Evolutionary conservation across 192 early-diverging fungal genomes (phyloP), one percentile per base, ranked within the genome.

Genomic region (Coemansia sp.): DNA sequence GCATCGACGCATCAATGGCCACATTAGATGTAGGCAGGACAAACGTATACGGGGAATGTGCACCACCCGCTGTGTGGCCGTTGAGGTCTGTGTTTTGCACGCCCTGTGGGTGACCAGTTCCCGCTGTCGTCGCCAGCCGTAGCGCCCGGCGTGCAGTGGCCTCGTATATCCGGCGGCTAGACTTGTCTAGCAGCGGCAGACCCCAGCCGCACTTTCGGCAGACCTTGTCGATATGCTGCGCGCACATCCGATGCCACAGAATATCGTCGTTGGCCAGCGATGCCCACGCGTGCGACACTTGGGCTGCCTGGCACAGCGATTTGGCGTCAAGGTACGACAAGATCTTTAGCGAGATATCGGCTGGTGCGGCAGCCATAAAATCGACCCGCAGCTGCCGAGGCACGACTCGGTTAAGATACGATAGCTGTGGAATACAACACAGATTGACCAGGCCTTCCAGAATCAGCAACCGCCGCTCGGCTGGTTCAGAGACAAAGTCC

Each of bases 141-240:
- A 74, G 50, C n/a, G 72, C 59, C 36, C 75, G 58, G 20, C 81
- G 62, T 48, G 75, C 64, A 28, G 82, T 62, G 37, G 75, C 62
- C 78, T 85, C 70, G 85, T 81, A 82, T 2, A 75, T 50, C 20
- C 81, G 75, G 19, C 75, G 75, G 34, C 75, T 66, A 37, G 69
- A 87, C 46, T 77, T 85, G 57, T 91, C 86, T 23, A 95, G 75
- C 63, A 94, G 65, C n/a, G 96, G 96, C 36, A 98, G 63, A 1
- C 97, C 95, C 95, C 95, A 99, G 2, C 97, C 97, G 74, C 97
- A 99, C 60, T 90, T 96, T 65, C 83, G 84, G 68, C 97, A 99
- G 61, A 93, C 91, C 59, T 91, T 91, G 74, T 95, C 94, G 57
- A 97, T 99, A 68, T 99, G 97, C 78, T 98, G 95, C 37, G 90